These are phyloP conservation scores for Acer negundo DNA, from an alignment of 345 rosid species.

Conservation along the genomic window DNA sequence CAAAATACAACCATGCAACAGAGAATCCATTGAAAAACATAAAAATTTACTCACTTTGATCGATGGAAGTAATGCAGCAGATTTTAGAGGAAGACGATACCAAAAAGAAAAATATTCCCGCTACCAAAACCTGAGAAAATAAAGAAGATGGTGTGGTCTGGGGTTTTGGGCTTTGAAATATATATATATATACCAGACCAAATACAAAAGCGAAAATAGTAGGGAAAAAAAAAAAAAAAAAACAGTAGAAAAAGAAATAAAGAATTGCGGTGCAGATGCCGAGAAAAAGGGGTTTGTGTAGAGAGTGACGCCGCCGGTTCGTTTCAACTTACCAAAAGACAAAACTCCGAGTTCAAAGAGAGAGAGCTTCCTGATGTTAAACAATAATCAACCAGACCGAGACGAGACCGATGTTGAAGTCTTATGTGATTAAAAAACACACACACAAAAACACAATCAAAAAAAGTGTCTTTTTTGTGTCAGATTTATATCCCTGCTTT, in stretches of 20 bases:
- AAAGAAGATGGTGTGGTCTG: background rate
- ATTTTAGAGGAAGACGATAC: background rate
- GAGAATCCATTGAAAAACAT: background rate
- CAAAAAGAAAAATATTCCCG: background rate
- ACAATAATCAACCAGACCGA: background rate
- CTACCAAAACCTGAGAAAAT: too few species aligned
- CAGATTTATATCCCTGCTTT: background rate
- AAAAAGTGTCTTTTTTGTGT: background rate
- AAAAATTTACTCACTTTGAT: conserved; percentile 21
- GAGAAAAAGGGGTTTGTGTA: background rate
- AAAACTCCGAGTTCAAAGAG: conserved; percentile 1
- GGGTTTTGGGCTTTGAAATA: background rate
- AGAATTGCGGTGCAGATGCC: background rate
- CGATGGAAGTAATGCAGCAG: conserved; percentile 26
- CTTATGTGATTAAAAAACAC: background rate
- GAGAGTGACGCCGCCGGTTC: conserved; percentile 18
- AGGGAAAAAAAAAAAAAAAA: background rate
- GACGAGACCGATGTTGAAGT: background rate
- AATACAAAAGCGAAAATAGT: background rate
- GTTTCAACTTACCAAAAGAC: background rate
- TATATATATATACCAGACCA: background rate
- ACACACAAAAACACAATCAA: background rate
- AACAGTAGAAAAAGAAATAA: background rate
- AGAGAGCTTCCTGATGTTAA: background rate
- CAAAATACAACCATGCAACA: conserved; percentile 19